phyloP scores from a whole-genome alignment of 306 rosid species.

The Vicia villosa region DNA sequence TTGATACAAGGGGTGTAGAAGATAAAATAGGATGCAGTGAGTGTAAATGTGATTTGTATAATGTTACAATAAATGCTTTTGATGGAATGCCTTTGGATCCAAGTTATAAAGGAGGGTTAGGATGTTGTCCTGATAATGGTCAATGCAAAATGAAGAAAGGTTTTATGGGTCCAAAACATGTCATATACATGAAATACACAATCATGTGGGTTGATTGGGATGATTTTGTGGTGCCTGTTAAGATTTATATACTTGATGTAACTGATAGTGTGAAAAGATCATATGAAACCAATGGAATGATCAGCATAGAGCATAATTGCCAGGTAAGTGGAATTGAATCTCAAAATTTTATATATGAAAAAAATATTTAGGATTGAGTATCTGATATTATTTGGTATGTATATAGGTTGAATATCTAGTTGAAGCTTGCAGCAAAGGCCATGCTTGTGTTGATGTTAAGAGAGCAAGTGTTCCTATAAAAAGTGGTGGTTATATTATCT shows the following conservation, averaged over 20 bases:
- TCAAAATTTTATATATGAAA: background rate
- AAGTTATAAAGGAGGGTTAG: conserved; percentile 61
- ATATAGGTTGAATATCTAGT: conserved; percentile 67
- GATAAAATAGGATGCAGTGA: conserved; percentile 66
- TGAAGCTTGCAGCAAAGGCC: conserved; percentile 46
- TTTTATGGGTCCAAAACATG: conserved; percentile 49
- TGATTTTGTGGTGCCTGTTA: conserved; percentile 50
- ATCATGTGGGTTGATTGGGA: conserved; percentile 74
- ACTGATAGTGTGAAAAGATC: conserved; percentile 52
- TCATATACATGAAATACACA: conserved; percentile 61
- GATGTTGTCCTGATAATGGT: conserved; percentile 61
- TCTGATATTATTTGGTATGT: background rate
- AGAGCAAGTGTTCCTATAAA: conserved; percentile 43
- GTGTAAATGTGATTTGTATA: conserved; percentile 69
- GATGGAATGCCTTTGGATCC: conserved; percentile 50
- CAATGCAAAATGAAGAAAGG: conserved; percentile 55
- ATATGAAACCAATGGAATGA: conserved; percentile 16
- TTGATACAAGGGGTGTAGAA: conserved; percentile 72
- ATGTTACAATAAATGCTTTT: conserved; percentile 47
- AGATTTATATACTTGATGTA: conserved; percentile 62
- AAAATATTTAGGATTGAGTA: background rate
- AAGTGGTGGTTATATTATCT: conserved; percentile 60
- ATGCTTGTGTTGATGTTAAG: conserved; percentile 43
- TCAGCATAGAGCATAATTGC: conserved; percentile 48
- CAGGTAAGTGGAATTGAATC: conserved; percentile 41